Evolutionary conservation across 345 rosid species (phyloP), one percentile per base, ranked within the genome.

Genomic region (Gossypium arboreum): DNA sequence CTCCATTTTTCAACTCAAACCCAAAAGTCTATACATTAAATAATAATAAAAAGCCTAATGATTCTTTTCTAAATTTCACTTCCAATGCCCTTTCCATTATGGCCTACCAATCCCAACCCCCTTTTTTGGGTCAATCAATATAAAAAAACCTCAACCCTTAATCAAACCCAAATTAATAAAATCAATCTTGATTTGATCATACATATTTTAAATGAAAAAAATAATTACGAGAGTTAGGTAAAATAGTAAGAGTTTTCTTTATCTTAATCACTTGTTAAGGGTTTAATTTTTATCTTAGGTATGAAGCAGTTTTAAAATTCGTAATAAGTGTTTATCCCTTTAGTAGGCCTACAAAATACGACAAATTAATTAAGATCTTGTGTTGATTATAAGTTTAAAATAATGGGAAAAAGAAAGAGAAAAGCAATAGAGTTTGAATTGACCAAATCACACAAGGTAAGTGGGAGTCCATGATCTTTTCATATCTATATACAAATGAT

Each of bases 41-140:
- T 34, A 34, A 34, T 5, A 34, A 34, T 3, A 34, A 1, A 34
- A 34, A 34, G 1, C 39, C 63, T 34, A 58, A 58, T 24, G 6
- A 24, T 12, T 1, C 16, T 24, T 11, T 12, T 5, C 63, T 24
- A 2, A 11, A 1, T 92, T 93, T 90, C 92, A 57, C 15, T 57
- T 57, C 13, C 11, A 20, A 57, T 16, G 9, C 25, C 62, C 62
- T 5, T 34, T 34, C 41, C 41, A 34, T 34, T 34, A 5, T 34
- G 41, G 41, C 41, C 41, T 34, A 34, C 41, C 41, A 4, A 57
- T 22, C 11, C 29, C 62, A 57, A 57, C 62, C 3, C 29, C 29
- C 2, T 51, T 57, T 59, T 59, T 59, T 59, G 16, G 7, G 29
- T 59, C 34, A n/a, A 3, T 57, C 29, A 22, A 22, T 57, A 22